These are phyloP conservation scores for Phyllachora maydis DNA, from an alignment of 2,329 filamentous ascomycete species.

Conservation along the genomic window DNA sequence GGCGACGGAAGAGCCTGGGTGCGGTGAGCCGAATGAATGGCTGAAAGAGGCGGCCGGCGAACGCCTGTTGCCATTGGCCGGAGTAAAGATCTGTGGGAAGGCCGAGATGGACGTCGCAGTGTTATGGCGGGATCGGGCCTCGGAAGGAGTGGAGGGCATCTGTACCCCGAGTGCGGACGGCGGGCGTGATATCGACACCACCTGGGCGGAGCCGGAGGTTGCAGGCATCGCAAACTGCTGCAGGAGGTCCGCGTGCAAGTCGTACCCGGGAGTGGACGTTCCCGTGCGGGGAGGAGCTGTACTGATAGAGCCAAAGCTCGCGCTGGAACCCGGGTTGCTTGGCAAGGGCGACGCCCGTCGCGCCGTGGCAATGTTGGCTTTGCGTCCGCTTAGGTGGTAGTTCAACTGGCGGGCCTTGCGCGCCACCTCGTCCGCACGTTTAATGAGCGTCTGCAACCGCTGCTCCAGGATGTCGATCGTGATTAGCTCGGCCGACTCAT, in stretches of 20 bases:
- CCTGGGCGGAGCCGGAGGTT: conserved; percentile 9
- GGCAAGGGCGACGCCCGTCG: conserved; percentile 24
- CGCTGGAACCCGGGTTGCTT: conserved; percentile 5
- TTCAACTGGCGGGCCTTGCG: conserved; percentile 51
- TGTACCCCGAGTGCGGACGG: conserved; percentile 7
- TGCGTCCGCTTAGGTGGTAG: conserved; percentile 56
- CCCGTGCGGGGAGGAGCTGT: conserved; percentile 9
- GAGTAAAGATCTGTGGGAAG: conserved; percentile 1
- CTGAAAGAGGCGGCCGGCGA: conserved; percentile 9
- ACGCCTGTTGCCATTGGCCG: conserved; percentile 9
- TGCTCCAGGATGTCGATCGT: conserved; percentile 71
- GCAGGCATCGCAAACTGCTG: conserved; percentile 24
- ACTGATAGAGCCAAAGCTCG: conserved; percentile 15
- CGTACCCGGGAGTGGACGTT: conserved; percentile 15
- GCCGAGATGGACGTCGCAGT: conserved; percentile 1
- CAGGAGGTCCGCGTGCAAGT: conserved; percentile 31
- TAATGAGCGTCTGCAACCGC: conserved; percentile 56
- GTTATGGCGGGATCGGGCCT: conserved; percentile 1
- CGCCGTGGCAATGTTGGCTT: conserved; percentile 49
- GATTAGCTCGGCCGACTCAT: conserved; percentile 68
- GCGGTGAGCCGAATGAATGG: no score
- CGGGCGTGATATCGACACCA: no score
- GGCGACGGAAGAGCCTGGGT: no score
- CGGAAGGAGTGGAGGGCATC: background rate
- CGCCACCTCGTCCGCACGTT: conserved; percentile 56